Evolutionary conservation across 495 filamentous ascomycete genomes (phyloP), one percentile per base, ranked within the genome.

Genomic region (Massariosphaeria phaeospora): DNA sequence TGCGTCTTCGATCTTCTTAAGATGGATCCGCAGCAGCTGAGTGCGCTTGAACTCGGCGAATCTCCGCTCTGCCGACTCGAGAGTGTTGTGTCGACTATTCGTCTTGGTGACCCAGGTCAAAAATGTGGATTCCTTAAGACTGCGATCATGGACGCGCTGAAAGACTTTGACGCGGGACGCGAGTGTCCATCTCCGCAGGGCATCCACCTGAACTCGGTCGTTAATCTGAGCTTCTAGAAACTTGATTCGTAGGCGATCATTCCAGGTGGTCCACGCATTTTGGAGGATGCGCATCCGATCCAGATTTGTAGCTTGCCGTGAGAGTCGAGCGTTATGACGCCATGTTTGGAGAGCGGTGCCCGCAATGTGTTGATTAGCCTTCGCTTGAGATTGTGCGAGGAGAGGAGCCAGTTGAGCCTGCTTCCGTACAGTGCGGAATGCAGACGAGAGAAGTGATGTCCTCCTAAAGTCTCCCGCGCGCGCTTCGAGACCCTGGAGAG

Each of bases 231-330:
- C 69, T 29, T 64, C 69, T 4, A 86, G 67, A 2, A 74, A 75
- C 54, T 76, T 69, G 48, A 75, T 78, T 11, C 83, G 80, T 27
- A 84, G 72, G 13, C 69, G 74, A 67, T 86, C 81, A 49, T 85
- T 85, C 84, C 84, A 89, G 11, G 72, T 62, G 1, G 79, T 80
- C 75, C 77, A 84, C 8, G 79, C 69, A 62, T 80, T 82, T 25
- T 76, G 75, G 38, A 84, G 55, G 30, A 82, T 64, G 34, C 81
- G 73, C 52, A 69, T 50, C 23, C 67, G 74, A 58, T 84, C 73
- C 35, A 83, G 69, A 30, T 73, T 69, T 12, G 69, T 61, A n/a
- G 84, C 84, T 63, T 78, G 74, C n/a, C 71, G 68, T 23, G 74
- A 66, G 48, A 75, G 72, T 26, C 71, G 70, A 3, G 73, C 65